Evolutionary conservation across 129 eudicot species (phyloP).

Genomic region (Escallonia herrerae): DNA sequence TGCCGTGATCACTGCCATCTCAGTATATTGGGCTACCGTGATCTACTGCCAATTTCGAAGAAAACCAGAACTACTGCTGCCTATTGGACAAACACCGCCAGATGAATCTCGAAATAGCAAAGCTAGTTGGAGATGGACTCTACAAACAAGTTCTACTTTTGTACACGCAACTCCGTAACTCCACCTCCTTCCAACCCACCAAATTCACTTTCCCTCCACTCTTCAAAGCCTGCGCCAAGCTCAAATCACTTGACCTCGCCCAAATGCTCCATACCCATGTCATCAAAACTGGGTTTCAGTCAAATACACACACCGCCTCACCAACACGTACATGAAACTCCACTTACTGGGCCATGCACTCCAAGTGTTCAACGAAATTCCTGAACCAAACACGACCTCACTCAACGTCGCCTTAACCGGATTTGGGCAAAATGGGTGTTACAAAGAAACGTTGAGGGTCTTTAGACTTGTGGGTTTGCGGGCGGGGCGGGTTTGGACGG

Average conservation of each 20-base stretch:
- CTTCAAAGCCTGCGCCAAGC: slow-evolving; percentile 66
- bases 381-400: slow-evolving; percentile 36
- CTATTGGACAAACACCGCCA: not conserved
- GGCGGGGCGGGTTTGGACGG: no score
- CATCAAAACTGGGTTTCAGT: slow-evolving; percentile 49
- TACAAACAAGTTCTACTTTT: slow-evolving; percentile 54
- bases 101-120: slow-evolving; percentile 44
- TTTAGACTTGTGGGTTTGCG: slow-evolving; percentile 32
- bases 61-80: no score
- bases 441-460: slow-evolving; percentile 27
- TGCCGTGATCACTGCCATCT: no score
- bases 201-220: slow-evolving; percentile 62
- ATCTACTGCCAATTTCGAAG: no score
- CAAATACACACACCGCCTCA: slow-evolving; percentile 46
- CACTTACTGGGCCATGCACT: slow-evolving; percentile 24
- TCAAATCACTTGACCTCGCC: slow-evolving; percentile 32
- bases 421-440: slow-evolving; percentile 35
- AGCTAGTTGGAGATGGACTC: slow-evolving; percentile 39
- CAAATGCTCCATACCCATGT: slow-evolving; percentile 64
- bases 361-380: slow-evolving; percentile 71
- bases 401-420: slow-evolving; percentile 52
- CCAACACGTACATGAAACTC: slow-evolving; percentile 40
- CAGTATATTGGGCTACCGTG: no score
- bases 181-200: slow-evolving; percentile 26
- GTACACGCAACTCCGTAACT: slow-evolving; percentile 36